These are phyloP conservation scores for Ambispora gerdemannii DNA, from an alignment of 192 early-diverging fungal genomes.

Conservation along the genomic window DNA sequence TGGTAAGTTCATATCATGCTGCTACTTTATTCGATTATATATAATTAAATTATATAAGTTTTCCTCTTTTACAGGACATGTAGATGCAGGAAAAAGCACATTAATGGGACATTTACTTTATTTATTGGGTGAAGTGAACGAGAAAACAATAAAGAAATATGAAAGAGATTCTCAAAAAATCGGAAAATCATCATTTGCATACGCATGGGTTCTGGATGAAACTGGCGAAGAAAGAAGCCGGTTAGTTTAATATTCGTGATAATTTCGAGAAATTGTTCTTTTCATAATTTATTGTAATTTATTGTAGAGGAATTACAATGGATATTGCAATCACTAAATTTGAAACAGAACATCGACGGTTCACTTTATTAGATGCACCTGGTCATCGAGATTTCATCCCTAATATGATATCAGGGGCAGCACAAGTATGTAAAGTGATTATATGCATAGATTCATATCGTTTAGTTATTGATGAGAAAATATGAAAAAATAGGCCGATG, in stretches of 20 bases:
- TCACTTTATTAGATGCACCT: slow-evolving; percentile 93
- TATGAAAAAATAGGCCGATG: slow-evolving; percentile 75
- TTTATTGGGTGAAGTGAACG: slow-evolving; percentile 82
- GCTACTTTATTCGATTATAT: background rate
- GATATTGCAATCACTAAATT: slow-evolving; percentile 92
- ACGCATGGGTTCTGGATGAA: slow-evolving; percentile 97
- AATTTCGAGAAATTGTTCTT: too few relatives aligned
- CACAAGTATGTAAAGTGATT: slow-evolving; percentile 50
- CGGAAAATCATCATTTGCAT: slow-evolving; percentile 94
- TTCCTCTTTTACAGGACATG: slow-evolving; percentile 72
- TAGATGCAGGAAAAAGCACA: slow-evolving; percentile 96
- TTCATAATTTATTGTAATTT: background rate
- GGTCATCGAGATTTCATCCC: slow-evolving; percentile 98
- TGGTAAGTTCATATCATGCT: slow-evolving; percentile 45
- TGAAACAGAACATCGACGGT: slow-evolving; percentile 69
- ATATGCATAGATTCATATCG: background rate
- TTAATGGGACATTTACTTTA: slow-evolving; percentile 95
- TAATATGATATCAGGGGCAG: slow-evolving; percentile 97
- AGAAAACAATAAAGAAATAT: slow-evolving; percentile 82
- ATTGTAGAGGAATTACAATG: slow-evolving; percentile 87
- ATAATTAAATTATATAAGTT: background rate
- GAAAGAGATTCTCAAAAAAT: slow-evolving; percentile 88
- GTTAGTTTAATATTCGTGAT: slow-evolving; percentile 36
- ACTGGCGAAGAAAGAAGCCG: slow-evolving; percentile 86
- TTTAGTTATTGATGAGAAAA: too few relatives aligned